These are phyloP conservation scores for Verticillium nonalfalfae DNA, from an alignment of 2,329 filamentous ascomycete species.

Conservation along the genomic window DNA sequence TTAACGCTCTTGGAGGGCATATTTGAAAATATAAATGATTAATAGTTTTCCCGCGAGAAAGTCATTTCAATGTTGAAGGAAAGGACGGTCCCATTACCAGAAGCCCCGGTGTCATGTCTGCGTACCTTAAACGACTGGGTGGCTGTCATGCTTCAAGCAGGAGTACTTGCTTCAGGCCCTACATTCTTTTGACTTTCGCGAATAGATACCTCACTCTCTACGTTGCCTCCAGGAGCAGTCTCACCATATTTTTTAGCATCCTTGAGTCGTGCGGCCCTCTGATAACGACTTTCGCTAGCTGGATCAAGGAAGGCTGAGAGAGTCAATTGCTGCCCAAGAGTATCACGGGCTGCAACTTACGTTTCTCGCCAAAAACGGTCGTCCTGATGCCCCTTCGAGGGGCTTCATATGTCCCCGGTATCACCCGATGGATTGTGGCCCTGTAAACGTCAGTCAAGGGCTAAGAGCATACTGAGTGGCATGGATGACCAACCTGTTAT, in stretches of 20 bases:
- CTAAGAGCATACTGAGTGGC: background rate
- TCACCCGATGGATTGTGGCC: conserved; percentile 31
- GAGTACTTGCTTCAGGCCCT: background rate
- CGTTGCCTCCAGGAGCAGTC: too few relatives aligned
- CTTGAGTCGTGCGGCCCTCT: conserved; percentile 1
- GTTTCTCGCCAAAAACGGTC: conserved; percentile 37
- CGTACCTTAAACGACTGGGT: too few relatives aligned
- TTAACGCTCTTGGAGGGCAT: too few relatives aligned
- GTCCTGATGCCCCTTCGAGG: conserved; percentile 30
- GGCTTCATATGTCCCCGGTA: conserved; percentile 30
- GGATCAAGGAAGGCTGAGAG: conserved; percentile 23
- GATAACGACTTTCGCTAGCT: conserved; percentile 18
- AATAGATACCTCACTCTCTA: background rate
- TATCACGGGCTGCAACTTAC: conserved; percentile 17
- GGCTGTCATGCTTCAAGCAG: background rate
- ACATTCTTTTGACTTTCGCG: background rate
- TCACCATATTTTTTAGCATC: background rate
- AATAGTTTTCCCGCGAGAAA: too few relatives aligned
- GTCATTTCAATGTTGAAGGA: too few relatives aligned
- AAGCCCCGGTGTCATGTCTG: too few relatives aligned
- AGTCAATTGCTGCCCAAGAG: background rate
- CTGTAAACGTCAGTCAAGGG: conserved; percentile 13
- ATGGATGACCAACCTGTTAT: conserved; percentile 28
- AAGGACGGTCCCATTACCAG: too few relatives aligned
- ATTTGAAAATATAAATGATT: too few relatives aligned